Conservation (phyloP, 2,329 filamentous ascomycete species). For the Leptographium wingfieldii region DNA sequence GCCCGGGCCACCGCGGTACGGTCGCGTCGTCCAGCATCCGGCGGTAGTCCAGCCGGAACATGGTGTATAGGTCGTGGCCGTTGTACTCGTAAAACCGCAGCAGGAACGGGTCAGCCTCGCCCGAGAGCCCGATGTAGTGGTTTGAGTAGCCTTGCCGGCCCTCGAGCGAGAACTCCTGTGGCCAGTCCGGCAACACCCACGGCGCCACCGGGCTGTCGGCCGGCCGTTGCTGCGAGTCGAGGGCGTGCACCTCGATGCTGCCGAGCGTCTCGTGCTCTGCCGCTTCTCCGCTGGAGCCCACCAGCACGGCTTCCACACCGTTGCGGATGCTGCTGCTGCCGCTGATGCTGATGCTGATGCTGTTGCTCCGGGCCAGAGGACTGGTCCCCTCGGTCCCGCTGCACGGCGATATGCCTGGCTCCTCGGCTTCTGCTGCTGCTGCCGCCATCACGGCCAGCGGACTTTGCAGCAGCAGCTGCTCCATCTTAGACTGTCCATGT, state of each 20-base stretch:
- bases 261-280: not conserved
- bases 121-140: slow-evolving; percentile 14
- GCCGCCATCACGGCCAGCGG: not conserved
- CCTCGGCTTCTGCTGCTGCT: not conserved
- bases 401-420: not conserved
- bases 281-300: not conserved
- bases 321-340: not conserved
- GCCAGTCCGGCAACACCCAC: slow-evolving; percentile 4
- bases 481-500: not conserved
- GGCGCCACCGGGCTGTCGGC: not conserved
- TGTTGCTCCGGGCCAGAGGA: not conserved
- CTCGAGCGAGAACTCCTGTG: slow-evolving; percentile 12
- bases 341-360: not conserved
- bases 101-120: slow-evolving; percentile 16
- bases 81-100: slow-evolving; percentile 14
- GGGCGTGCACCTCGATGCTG: not conserved
- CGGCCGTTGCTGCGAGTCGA: not conserved
- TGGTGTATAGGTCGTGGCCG: slow-evolving; percentile 12
- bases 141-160: slow-evolving; percentile 12
- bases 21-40: slow-evolving; percentile 11
- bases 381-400: not conserved
- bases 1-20: not conserved
- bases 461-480: slow-evolving; percentile 2
- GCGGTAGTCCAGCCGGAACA: slow-evolving; percentile 16
- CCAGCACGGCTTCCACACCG: not conserved